Base-by-base conservation (phyloP, 805 yeast genomes). In the Ogataea populi-albae region DNA sequence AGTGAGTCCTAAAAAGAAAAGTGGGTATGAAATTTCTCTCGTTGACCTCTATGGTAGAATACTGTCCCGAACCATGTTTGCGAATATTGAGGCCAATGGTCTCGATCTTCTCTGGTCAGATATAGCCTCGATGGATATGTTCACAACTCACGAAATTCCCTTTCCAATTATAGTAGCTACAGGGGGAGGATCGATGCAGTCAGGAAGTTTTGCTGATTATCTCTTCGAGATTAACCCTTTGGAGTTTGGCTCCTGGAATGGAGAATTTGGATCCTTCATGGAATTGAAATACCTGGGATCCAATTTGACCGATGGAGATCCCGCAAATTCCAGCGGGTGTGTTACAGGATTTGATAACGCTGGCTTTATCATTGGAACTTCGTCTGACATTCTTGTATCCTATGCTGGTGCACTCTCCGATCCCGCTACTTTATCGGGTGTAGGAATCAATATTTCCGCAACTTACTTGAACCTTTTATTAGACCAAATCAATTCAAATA, bases 231-330 rank as follows among this genome's bases (percentile, higher is more conserved):
- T 74, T 36, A 71, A 69, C 34, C 89, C 94, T 11, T 78, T 65
- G 49, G 84, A 81, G 54, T 67, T 87, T 54, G 96, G 96, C 10
- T 78, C 93, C 3, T 87, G 93, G 93, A 91, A 85, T 51, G 80
- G 81, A 6, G 62, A 78, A 3, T 62, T 82, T 37, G 68, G 72
- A 33, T 69, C 81, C 6, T 86, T 87, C 55, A 64, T 79, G 14
- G 77, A 81, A 35, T 61, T 75, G 30, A 71, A 76, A 54, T 82
- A 79, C 52, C 54, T 86, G 28, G 95, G 95, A 7, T 66, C 93
- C 0, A 46, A 64, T 3, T 70, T 82, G 17, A 47, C 61, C 14
- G 65, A 77, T 41, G 95, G 95, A 19, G 40, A 49, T 8, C 79
- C 86, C 7, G 48, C 48, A 4, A 49, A 56, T 17, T 40, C 54